Conservation (phyloP, 352 stramenopile genomes). For the Pythium phragmiticola region DNA sequence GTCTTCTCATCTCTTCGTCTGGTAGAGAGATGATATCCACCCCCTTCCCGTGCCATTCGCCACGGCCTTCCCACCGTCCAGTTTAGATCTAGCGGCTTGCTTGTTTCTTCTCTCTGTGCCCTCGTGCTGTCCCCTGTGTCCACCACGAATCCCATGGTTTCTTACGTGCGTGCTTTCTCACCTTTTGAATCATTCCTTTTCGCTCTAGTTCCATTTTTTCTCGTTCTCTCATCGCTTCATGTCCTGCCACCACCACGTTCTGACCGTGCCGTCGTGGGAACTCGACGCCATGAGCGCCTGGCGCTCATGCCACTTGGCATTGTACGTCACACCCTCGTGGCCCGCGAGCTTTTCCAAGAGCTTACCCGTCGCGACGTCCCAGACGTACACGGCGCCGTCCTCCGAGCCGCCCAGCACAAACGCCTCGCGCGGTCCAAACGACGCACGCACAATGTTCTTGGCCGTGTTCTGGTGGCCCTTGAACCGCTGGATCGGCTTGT, state of each 20-base stretch:
- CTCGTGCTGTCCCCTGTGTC: neutral
- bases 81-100: neutral
- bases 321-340: constrained; percentile 82
- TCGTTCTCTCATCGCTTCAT: constrained; percentile 38
- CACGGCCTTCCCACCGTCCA: neutral
- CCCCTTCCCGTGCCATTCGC: neutral
- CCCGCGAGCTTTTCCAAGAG: constrained; percentile 77
- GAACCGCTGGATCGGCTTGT: constrained; percentile 81
- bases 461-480: constrained; percentile 89
- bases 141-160: neutral
- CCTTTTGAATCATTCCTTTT: neutral
- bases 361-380: constrained; percentile 85
- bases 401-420: constrained; percentile 88
- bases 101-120: constrained; percentile 3
- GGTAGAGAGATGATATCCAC: neutral
- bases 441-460: constrained; percentile 85
- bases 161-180: neutral
- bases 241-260: constrained; percentile 89
- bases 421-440: constrained; percentile 81
- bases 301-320: constrained; percentile 84
- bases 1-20: neutral
- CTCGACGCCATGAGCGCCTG: constrained; percentile 83
- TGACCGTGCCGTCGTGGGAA: constrained; percentile 87
- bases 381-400: constrained; percentile 85
- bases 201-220: neutral